A percentile compares a stretch with the other conserved stretches of the same genome.
phyloP scores from a whole-genome alignment of 2,329 filamentous ascomycete genomes.

The Cladophialophora bantiana region DNA sequence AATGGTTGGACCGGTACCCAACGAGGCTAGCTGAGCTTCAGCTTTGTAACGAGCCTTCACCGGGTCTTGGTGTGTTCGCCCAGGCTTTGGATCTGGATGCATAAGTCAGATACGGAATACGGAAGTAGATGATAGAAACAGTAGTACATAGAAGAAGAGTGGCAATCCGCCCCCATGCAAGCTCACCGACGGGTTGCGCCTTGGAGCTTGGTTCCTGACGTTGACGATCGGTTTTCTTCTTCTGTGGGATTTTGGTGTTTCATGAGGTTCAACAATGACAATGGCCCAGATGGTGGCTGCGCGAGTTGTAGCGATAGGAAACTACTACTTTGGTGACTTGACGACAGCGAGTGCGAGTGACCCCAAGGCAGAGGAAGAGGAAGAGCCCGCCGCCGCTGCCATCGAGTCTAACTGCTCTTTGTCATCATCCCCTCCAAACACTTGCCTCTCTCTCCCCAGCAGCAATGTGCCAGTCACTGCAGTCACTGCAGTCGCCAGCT shows the following conservation, averaged over 20 bases:
- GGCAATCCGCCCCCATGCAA: neutral
- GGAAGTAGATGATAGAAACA: neutral
- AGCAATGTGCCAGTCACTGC: neutral
- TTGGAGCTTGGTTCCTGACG: neutral
- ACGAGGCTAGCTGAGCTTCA: conserved; percentile 17
- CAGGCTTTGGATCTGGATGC: neutral
- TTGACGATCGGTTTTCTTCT: neutral
- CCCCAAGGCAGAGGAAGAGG: neutral
- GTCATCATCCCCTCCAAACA: conserved; percentile 2
- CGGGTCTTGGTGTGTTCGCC: neutral
- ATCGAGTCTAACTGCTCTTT: conserved; percentile 2
- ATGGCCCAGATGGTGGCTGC: conserved; percentile 7
- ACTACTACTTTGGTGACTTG: neutral
- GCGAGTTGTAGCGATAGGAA: neutral
- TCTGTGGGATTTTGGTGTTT: neutral
- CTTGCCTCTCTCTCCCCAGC: neutral
- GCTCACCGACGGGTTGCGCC: neutral
- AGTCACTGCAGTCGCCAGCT: neutral
- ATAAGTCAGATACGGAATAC: conserved; percentile 5
- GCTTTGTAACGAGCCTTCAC: neutral
- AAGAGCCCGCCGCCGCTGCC: neutral
- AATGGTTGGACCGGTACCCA: conserved; percentile 8
- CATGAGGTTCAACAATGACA: conserved; percentile 2
- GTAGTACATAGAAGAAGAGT: neutral
- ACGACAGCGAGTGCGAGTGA: neutral